Conservation (phyloP, 805 yeast genomes). For the Scheffersomyces coipomensis region DNA sequence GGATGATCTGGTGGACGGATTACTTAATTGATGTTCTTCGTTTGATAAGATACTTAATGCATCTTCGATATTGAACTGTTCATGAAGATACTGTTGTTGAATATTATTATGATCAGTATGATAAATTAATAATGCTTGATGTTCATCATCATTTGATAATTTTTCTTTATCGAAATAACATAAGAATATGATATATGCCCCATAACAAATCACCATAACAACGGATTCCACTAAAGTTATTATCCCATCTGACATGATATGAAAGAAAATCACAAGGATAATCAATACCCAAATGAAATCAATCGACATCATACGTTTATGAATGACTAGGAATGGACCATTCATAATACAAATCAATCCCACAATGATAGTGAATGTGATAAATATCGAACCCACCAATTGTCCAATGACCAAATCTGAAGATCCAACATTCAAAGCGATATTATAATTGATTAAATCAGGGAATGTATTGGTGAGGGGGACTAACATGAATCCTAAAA, state of each 20-base stretch:
- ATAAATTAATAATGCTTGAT: conserved; percentile 2
- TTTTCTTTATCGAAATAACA: conserved; percentile 14
- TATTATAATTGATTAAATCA: conserved; percentile 34
- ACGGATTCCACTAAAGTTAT: conserved; percentile 30
- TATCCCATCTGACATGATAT: conserved; percentile 31
- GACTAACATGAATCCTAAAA: conserved; percentile 30
- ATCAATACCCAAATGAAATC: conserved; percentile 30
- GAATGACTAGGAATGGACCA: conserved; percentile 20
- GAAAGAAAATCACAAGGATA: conserved; percentile 23
- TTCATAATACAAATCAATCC: conserved; percentile 26
- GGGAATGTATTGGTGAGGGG: conserved; percentile 38
- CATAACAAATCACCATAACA: conserved; percentile 21
- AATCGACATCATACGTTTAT: conserved; percentile 15
- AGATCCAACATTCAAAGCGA: conserved; percentile 24
- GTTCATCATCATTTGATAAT: conserved; percentile 8
- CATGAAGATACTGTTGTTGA: conserved; percentile 2
- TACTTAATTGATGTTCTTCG: conserved; percentile 10
- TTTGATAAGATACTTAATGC: conserved; percentile 17
- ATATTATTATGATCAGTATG: not conserved
- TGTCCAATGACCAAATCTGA: conserved; percentile 37
- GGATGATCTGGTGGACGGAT: no score
- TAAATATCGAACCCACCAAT: conserved; percentile 31
- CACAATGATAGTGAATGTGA: conserved; percentile 31
- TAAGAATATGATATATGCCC: conserved; percentile 22
- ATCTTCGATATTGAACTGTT: conserved; percentile 20